Percentiles rank a stretch among this genome's conserved stretches.
These are phyloP conservation scores for Gamarada debralockiae DNA, from an alignment of 495 filamentous ascomycete species.

Conservation along the genomic window DNA sequence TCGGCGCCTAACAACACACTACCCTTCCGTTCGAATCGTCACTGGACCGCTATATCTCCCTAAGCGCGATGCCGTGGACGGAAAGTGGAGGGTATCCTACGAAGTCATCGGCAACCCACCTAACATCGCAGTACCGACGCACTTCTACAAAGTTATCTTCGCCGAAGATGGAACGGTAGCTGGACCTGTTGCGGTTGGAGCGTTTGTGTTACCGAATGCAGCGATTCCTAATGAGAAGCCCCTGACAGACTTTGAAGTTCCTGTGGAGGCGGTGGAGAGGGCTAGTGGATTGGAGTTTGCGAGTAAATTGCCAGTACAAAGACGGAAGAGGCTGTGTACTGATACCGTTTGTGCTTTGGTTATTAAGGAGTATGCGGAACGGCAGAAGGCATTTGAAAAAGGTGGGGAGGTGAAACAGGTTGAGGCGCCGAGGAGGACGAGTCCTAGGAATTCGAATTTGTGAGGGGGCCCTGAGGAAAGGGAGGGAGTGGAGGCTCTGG, in stretches of 20 bases:
- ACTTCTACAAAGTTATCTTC: slow-evolving; percentile 98
- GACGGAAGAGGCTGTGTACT: slow-evolving; percentile 77
- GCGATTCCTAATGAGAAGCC: slow-evolving; percentile 82
- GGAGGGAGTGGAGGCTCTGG: no score
- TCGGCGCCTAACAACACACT: slow-evolving; percentile 71
- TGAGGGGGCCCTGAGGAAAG: neutral
- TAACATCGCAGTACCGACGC: slow-evolving; percentile 92
- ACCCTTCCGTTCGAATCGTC: slow-evolving; percentile 85
- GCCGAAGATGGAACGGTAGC: slow-evolving; percentile 74
- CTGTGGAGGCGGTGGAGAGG: slow-evolving; percentile 85
- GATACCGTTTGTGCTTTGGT: slow-evolving; percentile 78
- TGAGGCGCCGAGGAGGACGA: slow-evolving; percentile 16
- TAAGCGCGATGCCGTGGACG: slow-evolving; percentile 66
- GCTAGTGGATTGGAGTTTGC: slow-evolving; percentile 92
- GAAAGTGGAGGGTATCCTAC: slow-evolving; percentile 92
- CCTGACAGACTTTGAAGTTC: slow-evolving; percentile 88
- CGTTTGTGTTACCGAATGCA: slow-evolving; percentile 94
- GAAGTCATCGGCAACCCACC: slow-evolving; percentile 96
- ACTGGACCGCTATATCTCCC: slow-evolving; percentile 94
- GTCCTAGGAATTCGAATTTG: slow-evolving; percentile 21
- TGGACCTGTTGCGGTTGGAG: slow-evolving; percentile 82
- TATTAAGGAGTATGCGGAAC: slow-evolving; percentile 70
- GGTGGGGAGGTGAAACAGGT: slow-evolving; percentile 3
- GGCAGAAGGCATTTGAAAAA: slow-evolving; percentile 55
- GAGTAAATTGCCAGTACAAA: slow-evolving; percentile 62